Evolutionary conservation across 331 rosid genomes (phyloP).

Genomic region (Quercus lobata): DNA sequence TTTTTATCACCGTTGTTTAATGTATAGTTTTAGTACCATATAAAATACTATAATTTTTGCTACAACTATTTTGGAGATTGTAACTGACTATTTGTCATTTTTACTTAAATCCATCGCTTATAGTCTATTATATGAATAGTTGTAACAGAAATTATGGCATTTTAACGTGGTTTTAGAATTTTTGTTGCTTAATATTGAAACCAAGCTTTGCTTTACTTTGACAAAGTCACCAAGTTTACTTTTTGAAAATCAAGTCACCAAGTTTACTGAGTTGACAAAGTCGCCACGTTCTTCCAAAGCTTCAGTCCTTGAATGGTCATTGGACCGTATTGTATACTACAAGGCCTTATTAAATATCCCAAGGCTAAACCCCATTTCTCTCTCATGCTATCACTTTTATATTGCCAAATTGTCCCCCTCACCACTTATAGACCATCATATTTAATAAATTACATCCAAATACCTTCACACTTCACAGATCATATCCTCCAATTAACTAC

Average conservation of each 20-base stretch:
- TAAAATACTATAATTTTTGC: fast-evolving
- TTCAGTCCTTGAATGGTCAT: not conserved
- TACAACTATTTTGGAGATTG: no score
- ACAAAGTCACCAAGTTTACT: no score
- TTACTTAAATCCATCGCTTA: fast-evolving
- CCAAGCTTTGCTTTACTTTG: no score
- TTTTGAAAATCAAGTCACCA: no score
- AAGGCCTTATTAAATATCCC: not conserved
- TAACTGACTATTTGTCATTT: no score
- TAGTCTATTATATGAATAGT: no score
- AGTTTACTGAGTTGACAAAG: no score
- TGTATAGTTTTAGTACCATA: no score
- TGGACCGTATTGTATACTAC: not conserved
- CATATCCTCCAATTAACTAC: not conserved
- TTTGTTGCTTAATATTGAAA: no score
- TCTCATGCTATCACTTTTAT: not conserved
- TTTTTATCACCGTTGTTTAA: not conserved
- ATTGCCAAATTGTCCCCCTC: not conserved
- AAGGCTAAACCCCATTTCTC: not conserved
- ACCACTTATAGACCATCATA: not conserved
- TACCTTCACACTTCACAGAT: not conserved
- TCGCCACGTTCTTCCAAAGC: not conserved
- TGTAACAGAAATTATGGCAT: no score
- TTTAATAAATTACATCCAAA: not conserved
- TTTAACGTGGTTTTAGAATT: no score